Evolutionary conservation across 805 yeast genomes (phyloP), one percentile per base, ranked within the genome.

Genomic region (Metschnikowia borealis): DNA sequence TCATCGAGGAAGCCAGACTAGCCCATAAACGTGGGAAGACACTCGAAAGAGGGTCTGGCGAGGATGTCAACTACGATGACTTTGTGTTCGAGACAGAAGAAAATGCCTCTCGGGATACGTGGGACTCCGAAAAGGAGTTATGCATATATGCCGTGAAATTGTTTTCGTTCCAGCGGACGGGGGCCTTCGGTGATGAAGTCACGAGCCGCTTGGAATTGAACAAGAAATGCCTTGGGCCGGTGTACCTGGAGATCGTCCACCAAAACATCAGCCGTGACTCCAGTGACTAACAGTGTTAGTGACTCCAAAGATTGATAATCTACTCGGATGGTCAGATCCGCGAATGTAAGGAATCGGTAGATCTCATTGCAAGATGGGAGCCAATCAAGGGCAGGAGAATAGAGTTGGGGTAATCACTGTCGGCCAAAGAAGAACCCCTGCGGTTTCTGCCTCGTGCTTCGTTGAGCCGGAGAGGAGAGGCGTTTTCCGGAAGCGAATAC

Each of bases 31-130:
- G 66, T n/a, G 59, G 63, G 0, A 59, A 70, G 2, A 68, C 73
- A 11, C 61, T 83, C 47, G 84, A 80, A 39, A 71, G 85, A 56
- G 69, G 67, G 20, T 83, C 74, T 33, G 69, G 73, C 18, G 87
- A 83, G 59, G 83, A 69, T 53, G 80, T 76, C 15, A 69, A 73
- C 47, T 67, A 62, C 37, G 70, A 62, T 7, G 72, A 67, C 18
- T 53, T 41, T 15, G 46, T 47, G 6, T 51, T 53, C 21, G 53
- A 46, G 5, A 40, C 36, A 13, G 44, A 38, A 3, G 44, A 37
- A 13, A 21, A 36, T n/a, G 48, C 33, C 5, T 15, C 34, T 11
- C 14, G 5, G 20, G 13, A 7, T 20, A 32, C 14, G 13, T 33
- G 31, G 45, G 45, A 42, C 20, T 42, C 45, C 7, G 81, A 77